Base-by-base conservation (phyloP, 1,284 basidiomycete genomes). In the Sporisorium exsertum region DNA sequence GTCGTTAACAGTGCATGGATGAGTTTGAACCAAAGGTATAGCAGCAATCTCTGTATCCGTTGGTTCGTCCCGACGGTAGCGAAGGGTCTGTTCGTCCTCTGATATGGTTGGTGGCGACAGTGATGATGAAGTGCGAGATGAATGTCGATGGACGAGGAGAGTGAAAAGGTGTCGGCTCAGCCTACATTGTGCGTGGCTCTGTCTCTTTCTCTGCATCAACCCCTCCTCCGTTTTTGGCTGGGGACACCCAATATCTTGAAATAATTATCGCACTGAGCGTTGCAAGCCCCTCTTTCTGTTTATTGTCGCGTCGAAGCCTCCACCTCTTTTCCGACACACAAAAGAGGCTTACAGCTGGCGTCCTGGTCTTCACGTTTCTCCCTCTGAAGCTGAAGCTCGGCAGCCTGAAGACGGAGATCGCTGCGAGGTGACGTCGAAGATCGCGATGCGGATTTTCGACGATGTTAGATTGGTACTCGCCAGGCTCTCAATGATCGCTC, bases 401-500 rank as follows among this genome's bases (percentile, higher is more conserved):
- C 53, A 24, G n/a, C 27, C 46, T n/a, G 37, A 29, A 20, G 6
- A 18, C 24, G 35, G 47, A 64, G 64, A 66, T 66, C 59, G 64
- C 69, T 72, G 69, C 69, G 40, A 16, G 57, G 59, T 72, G 69
- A 72, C 69, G 64, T 72, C 69, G 69, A 58, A 12, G 22, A 37
- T 33, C 9, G 22, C 20, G 13, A 13, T 3, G 1, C n/a, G n/a
- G n/a, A 16, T 50, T 43, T 24, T n/a, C 40, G 7, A n/a, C 8
- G 2, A 5, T 15, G 27, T 20, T 62, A 50, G 45, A 29, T 40
- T 32, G 43, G 24, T 5, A 16, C 4, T 54, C 37, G 43, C 43
- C n/a, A 45, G 12, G 43, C 43, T 45, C 20, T 6, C 10, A 13
- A 6, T 22, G 43, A 46, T 22, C 24, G 26, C 24, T 27, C 18